Percentiles rank a stretch among this genome's conserved stretches.
Evolutionary conservation across 768 basidiomycete species (phyloP).

Genomic region (Thelephora ganbajun): DNA sequence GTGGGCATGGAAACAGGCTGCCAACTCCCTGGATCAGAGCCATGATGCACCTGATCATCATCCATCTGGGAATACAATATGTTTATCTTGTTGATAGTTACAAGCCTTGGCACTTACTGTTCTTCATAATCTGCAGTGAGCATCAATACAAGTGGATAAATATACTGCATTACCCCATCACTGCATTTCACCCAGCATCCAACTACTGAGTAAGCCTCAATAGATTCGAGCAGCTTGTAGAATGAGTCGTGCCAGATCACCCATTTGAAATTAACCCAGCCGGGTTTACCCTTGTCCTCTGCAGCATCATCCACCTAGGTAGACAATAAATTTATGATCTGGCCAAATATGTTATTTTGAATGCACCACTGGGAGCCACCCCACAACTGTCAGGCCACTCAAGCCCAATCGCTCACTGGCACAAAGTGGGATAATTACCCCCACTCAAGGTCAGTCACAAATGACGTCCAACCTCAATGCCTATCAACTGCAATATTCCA

Average conservation of each 20-base stretch:
- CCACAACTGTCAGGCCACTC: too few species aligned
- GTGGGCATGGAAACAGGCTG: slow-evolving; percentile 8
- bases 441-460: too few species aligned
- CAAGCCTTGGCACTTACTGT: slow-evolving; percentile 13
- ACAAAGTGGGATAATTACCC: too few species aligned
- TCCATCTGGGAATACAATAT: neutral
- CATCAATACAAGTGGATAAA: slow-evolving; percentile 13
- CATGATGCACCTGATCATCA: slow-evolving; percentile 9
- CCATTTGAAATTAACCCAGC: slow-evolving; percentile 9
- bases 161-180: neutral
- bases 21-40: slow-evolving; percentile 7
- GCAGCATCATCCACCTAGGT: slow-evolving; percentile 5
- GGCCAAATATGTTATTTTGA: neutral
- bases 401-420: too few species aligned
- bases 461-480: too few species aligned
- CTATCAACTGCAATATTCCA: too few species aligned
- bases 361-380: slow-evolving; percentile 15
- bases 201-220: slow-evolving; percentile 4
- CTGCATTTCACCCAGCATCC: slow-evolving; percentile 5
- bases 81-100: neutral
- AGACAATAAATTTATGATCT: neutral
- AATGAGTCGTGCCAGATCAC: slow-evolving; percentile 14
- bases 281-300: slow-evolving; percentile 2
- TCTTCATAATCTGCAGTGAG: slow-evolving; percentile 17
- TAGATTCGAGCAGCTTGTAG: slow-evolving; percentile 3